Evolutionary conservation across 192 early-diverging fungal genomes (phyloP), one percentile per base, ranked within the genome.

Genomic region (Coemansia sp.): DNA sequence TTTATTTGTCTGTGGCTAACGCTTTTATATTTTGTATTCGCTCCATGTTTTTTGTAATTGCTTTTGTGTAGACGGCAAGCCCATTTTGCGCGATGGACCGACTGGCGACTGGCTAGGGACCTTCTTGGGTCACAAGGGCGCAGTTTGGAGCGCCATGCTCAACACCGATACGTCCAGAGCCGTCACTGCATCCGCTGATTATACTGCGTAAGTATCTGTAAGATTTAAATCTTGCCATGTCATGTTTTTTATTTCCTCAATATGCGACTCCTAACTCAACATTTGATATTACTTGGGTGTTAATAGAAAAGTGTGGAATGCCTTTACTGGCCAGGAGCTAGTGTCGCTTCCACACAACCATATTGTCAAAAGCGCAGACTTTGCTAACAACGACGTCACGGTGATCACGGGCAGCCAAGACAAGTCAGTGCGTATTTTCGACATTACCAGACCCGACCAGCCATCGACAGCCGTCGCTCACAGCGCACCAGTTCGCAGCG

Each of bases 71-170:
- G 94, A 94, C 73, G 87, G 90, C 32, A 92, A 91, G 71, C 93
- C 94, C 4, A 94, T 94, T 83, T 75, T 96, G 70, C 85, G 93
- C 64, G 87, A 93, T 66, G 94, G 94, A 9, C 85, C 87, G 41
- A 96, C 94, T 2, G 94, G 94, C 56, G 94, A 96, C 76, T 96
- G 94, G 94, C 92, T 96, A 62, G 94, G 94, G 15, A 93, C 90
- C 11, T 96, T 96, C 61, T 67, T 89, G 68, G 94, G 92, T 47
- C 94, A 96, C 74, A 96, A 96, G 81, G 94, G 94, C 41, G 94
- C 94, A 1, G 93, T 96, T 3, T 95, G 94, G 94, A 89, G 87
- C 61, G 90, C 94, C 30, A 86, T 88, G 66, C 85, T 96, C 58
- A 89, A 85, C 16, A 81, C 85, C 27, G 90, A 93, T 72, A 88